Evolutionary conservation across 1,139 yeast species (phyloP).

Genomic region (Pichia sp.): DNA sequence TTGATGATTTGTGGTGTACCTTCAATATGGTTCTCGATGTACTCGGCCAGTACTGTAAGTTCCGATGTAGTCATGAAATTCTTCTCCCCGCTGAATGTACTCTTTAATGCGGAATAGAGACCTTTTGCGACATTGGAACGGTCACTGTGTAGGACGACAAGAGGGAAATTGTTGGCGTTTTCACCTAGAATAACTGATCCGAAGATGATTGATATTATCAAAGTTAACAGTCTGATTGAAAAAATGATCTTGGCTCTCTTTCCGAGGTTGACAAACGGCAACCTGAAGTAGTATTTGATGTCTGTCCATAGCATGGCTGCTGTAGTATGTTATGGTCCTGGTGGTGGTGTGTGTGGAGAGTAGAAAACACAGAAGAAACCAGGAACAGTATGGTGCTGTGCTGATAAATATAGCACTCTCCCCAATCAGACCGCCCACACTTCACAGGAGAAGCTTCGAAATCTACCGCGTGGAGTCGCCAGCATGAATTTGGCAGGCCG

Average conservation of each 20-base stretch:
- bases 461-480: too few relatives aligned
- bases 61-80: slow-evolving; percentile 48
- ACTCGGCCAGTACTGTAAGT: slow-evolving; percentile 44
- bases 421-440: too few relatives aligned
- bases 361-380: too few relatives aligned
- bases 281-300: slow-evolving; percentile 6
- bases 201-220: slow-evolving; percentile 7
- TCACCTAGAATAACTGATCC: slow-evolving; percentile 4
- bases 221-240: slow-evolving; percentile 6
- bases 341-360: too few relatives aligned
- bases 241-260: slow-evolving; percentile 15
- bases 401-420: too few relatives aligned
- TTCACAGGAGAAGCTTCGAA: too few relatives aligned
- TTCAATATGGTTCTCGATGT: slow-evolving; percentile 47
- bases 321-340: too few relatives aligned
- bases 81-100: slow-evolving; percentile 32
- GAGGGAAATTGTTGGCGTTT: slow-evolving; percentile 31
- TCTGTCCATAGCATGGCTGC: slow-evolving; percentile 9
- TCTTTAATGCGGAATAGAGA: slow-evolving; percentile 45
- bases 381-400: too few relatives aligned
- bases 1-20: slow-evolving; percentile 50
- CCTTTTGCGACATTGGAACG: slow-evolving; percentile 53
- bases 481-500: too few relatives aligned
- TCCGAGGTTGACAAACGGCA: slow-evolving; percentile 16
- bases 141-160: slow-evolving; percentile 46